Evolutionary conservation across 257 asterid species (phyloP).

Genomic region (Handroanthus guayacan): DNA sequence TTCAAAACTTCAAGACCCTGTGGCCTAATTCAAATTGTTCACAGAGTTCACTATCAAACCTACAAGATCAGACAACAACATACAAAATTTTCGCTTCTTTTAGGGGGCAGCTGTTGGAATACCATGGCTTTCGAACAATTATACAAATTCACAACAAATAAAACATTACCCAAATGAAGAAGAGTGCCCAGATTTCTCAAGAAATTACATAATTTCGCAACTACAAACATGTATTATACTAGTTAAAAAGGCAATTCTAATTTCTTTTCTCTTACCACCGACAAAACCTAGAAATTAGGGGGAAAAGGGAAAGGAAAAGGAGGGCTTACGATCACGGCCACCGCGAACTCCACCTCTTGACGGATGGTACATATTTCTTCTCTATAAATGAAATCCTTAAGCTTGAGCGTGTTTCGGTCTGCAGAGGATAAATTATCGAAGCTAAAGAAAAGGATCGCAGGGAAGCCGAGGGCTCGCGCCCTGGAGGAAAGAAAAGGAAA

Average conservation of each 20-base stretch:
- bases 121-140: slow-evolving; percentile 13
- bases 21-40: background rate
- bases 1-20: background rate
- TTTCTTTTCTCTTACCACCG: background rate
- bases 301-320: background rate
- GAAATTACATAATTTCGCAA: background rate
- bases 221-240: background rate
- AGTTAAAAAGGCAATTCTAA: background rate
- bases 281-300: slow-evolving; percentile 57
- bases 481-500: background rate
- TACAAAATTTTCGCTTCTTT: background rate
- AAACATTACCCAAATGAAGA: background rate
- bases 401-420: slow-evolving; percentile 18
- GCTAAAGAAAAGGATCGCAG: background rate
- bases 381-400: background rate
- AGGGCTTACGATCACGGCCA: slow-evolving; percentile 95
- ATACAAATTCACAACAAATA: background rate
- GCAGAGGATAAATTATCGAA: slow-evolving; percentile 16
- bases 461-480: background rate
- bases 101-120: background rate
- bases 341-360: slow-evolving; percentile 99
- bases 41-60: background rate
- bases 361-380: slow-evolving; percentile 81
- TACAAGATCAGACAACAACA: background rate
- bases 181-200: background rate